phyloP scores from a whole-genome alignment of 441 rosid genomes.

The Sinapis alba region DNA sequence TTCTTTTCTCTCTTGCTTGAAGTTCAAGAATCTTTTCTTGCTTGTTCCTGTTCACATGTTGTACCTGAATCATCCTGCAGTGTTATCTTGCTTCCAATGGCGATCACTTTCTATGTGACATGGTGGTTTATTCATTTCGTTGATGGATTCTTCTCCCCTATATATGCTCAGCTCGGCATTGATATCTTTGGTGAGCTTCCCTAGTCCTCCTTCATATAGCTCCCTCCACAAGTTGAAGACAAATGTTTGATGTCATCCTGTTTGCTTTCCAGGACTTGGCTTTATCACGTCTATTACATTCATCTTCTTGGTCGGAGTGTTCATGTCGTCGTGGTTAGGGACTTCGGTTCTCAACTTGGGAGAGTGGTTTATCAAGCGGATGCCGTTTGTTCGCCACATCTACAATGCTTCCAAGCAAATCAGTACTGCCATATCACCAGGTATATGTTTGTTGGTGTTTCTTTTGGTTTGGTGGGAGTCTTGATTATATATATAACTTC shows the following conservation, averaged over 20 bases:
- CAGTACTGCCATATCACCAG: constrained; percentile 97
- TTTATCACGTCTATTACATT: constrained; percentile 89
- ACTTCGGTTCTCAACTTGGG: constrained; percentile 89
- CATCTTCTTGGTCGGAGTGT: constrained; percentile 95
- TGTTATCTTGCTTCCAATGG: constrained; percentile 95
- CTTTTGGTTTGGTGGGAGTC: constrained; percentile 4
- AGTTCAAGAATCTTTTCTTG: background rate
- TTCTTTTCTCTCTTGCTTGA: constrained; percentile 1
- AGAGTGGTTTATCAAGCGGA: constrained; percentile 97
- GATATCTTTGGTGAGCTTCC: constrained; percentile 75
- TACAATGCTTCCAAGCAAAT: constrained; percentile 98
- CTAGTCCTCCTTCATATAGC: background rate
- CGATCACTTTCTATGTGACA: constrained; percentile 89
- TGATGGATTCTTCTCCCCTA: constrained; percentile 97
- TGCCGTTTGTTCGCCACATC: constrained; percentile 97
- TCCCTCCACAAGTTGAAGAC: background rate
- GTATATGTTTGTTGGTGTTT: constrained; percentile 37
- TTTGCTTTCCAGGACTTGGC: constrained; percentile 73
- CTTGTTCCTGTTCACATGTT: background rate
- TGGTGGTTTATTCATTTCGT: constrained; percentile 99
- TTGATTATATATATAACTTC: background rate
- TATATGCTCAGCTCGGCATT: constrained; percentile 88
- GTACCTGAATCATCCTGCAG: constrained; percentile 47
- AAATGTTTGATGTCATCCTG: constrained; percentile 10
- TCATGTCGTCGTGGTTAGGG: constrained; percentile 99